phyloP scores from a whole-genome alignment of 2,329 filamentous ascomycete species.

The Sporothrix brasiliensis region DNA sequence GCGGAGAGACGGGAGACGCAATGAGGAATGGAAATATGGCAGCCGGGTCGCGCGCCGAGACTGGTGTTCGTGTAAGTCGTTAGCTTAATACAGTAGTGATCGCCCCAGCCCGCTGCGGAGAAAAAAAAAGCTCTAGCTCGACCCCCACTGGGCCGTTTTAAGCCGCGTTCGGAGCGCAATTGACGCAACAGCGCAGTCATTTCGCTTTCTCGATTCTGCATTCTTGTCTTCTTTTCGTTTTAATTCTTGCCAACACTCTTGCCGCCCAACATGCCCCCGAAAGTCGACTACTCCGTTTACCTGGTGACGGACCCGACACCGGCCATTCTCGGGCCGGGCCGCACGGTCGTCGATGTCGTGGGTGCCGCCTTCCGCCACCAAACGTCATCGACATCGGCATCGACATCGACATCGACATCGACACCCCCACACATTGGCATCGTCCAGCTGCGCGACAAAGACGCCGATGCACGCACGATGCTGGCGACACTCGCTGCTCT shows the following conservation, averaged over 20 bases:
- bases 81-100: constrained; percentile 3
- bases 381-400: constrained; percentile 40
- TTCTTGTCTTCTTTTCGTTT: neutral
- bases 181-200: neutral
- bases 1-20: neutral
- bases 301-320: constrained; percentile 93
- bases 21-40: neutral
- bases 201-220: no score
- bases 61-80: constrained; percentile 15
- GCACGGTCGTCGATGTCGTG: constrained; percentile 72
- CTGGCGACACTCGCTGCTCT: constrained; percentile 71
- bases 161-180: constrained; percentile 30
- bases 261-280: neutral
- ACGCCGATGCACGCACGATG: constrained; percentile 70
- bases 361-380: constrained; percentile 76
- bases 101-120: neutral
- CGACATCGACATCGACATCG: neutral
- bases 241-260: no score
- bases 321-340: constrained; percentile 69
- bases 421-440: constrained; percentile 45
- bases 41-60: neutral
- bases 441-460: constrained; percentile 91
- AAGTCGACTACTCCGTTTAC: constrained; percentile 78
- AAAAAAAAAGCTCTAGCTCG: constrained; percentile 4
- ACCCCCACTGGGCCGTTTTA: constrained; percentile 24